Base-by-base conservation (phyloP, 1,284 basidiomycete genomes). In the Fomitopsis pinicola region DNA sequence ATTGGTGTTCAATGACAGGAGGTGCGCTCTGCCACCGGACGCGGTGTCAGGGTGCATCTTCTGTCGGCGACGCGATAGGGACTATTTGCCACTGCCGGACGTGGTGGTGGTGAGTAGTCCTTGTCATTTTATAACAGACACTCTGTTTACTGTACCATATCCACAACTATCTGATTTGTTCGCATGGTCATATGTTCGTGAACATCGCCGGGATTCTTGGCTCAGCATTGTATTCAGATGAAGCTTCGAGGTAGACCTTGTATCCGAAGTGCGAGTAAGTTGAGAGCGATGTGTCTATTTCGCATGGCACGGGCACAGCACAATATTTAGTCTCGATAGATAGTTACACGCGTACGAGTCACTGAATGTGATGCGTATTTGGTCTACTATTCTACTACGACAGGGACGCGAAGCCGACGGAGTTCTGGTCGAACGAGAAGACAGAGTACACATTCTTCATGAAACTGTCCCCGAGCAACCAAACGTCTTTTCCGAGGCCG, bases 401-500 rank as follows among this genome's bases (percentile, higher is more conserved):
- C 42, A 68, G 65, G 3, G 53, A 45, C 19, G 71, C 69, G 59
- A 72, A 71, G 38, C 71, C 69, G 55, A 73, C 70, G 42, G 66
- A 59, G 57, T 64, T 57, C 26, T 64, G 33, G 52, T 66, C 69
- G 42, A 68, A 63, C 26, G 69, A 70, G 63, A 71, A 72, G 28
- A 62, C 66, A 35, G 68, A 63, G 62, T 72, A 72, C 28, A 70
- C 66, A 58, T 71, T 72, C 63, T 65, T 64, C 58, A 71, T 66
- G 62, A 68, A 69, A 60, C 66, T 66, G 59, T 73, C 70, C 54
- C 72, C 71, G 60, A 73, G 64, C 30, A 73, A 65, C 72, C 71
- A 72, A 55, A 69, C 67, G 61, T 67, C 64, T 62, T 19, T 58
- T n/a, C 69, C 71, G 46, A 70, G 67, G n/a, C 68, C 64, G 58